A percentile compares a stretch with the other conserved stretches of the same genome.
Conservation (phyloP, 805 yeast species). For the Grigorovia jiainica region DNA sequence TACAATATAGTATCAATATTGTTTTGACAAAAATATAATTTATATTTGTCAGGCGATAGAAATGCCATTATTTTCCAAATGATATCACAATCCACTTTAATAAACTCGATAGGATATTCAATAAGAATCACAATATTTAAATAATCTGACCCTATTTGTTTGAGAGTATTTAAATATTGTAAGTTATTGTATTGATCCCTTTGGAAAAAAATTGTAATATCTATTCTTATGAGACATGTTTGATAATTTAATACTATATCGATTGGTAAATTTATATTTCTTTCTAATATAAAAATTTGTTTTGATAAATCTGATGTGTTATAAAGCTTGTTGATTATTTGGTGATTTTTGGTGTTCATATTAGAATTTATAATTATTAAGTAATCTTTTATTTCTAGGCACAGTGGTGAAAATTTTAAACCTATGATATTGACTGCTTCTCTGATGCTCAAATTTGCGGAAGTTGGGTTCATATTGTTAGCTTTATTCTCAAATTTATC, state of each 20-base stretch:
- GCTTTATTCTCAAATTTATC: too few species aligned
- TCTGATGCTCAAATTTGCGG: too few species aligned
- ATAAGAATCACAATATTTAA: conserved; percentile 11
- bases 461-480: too few species aligned
- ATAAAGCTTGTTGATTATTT: conserved; percentile 1
- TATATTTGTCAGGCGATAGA: conserved; percentile 5
- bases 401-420: too few species aligned
- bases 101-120: conserved; percentile 9
- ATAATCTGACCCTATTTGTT: conserved; percentile 8
- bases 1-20: not conserved
- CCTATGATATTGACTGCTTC: too few species aligned
- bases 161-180: conserved; percentile 9
- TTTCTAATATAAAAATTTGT: conserved; percentile 10
- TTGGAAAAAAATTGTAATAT: conserved; percentile 17
- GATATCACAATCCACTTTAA: conserved; percentile 12
- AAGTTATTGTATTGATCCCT: conserved; percentile 2
- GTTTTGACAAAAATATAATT: conserved; percentile 4
- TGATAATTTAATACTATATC: conserved; percentile 14
- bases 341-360: conserved; percentile 7
- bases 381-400: not conserved
- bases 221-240: conserved; percentile 14
- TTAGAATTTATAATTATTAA: conserved; percentile 10
- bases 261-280: conserved; percentile 4
- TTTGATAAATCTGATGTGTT: not conserved
- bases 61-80: conserved; percentile 18